phyloP scores from a whole-genome alignment of 2,329 filamentous ascomycete genomes.

The Curvularia sp. region DNA sequence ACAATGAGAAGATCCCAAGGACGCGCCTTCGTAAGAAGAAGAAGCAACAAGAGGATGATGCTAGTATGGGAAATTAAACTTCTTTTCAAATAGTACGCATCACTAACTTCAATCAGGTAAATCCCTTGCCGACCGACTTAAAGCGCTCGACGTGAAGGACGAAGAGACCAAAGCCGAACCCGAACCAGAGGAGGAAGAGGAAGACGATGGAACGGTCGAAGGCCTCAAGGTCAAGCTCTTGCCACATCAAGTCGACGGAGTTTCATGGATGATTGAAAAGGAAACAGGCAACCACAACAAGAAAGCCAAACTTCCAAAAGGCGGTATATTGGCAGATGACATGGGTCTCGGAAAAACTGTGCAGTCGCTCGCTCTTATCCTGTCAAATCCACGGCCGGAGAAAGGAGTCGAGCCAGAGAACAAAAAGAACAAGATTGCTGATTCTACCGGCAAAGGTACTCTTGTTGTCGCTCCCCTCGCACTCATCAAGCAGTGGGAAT shows the following conservation, averaged over 20 bases:
- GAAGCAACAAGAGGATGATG: conserved; percentile 46
- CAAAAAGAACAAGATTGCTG: conserved; percentile 71
- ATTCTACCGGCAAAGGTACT: conserved; percentile 76
- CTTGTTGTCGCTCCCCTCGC: conserved; percentile 92
- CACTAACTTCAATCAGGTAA: conserved; percentile 22
- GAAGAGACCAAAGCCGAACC: conserved; percentile 58
- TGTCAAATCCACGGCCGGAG: conserved; percentile 75
- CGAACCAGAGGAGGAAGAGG: conserved; percentile 55
- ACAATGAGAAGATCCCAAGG: conserved; percentile 63
- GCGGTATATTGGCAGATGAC: conserved; percentile 94
- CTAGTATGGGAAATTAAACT: conserved; percentile 5
- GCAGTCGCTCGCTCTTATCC: conserved; percentile 86
- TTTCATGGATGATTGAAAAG: conserved; percentile 93
- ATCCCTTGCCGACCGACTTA: conserved; percentile 54
- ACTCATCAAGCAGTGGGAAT: conserved; percentile 96
- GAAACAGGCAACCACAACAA: conserved; percentile 86
- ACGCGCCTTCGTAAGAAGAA: conserved; percentile 56
- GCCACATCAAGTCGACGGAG: conserved; percentile 92
- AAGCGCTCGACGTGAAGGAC: conserved; percentile 54
- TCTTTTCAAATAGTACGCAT: background rate
- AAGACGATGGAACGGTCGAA: conserved; percentile 70
- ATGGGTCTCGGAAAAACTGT: conserved; percentile 98
- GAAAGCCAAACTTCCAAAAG: conserved; percentile 79
- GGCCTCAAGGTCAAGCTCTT: conserved; percentile 87
- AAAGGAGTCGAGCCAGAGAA: conserved; percentile 57